Base-by-base conservation (phyloP, 2,329 filamentous ascomycete species). In the Zopfia rhizophila region DNA sequence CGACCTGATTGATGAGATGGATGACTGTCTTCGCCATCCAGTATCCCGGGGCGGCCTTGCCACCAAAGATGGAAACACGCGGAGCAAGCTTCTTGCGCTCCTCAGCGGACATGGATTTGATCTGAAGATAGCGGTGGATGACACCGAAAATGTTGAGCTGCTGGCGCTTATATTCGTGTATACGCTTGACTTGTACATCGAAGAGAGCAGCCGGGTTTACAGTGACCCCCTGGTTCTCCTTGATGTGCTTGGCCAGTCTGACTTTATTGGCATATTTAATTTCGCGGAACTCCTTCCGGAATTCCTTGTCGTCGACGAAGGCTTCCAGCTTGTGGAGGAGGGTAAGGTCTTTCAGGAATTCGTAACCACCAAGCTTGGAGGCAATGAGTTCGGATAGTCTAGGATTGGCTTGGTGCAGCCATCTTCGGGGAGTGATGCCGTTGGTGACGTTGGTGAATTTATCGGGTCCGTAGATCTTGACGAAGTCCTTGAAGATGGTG, bases 1-100 rank as follows among this genome's bases (percentile, higher is more conserved):
- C 91, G 18, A 97, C 94, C 51, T 86, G 88, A 78, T 97, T 97
- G 79, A 99, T 87, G 45, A 99, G 83, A 69, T 97, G 93, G 62
- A 99, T 99, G 58, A 97, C 91, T 28, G 94, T 95, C 83, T 99
- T 99, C 25, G 94, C 94, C 94, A 97, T 99, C 94, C 94, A 99
- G 80, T 99, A 99, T 12, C 94, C 94, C 0, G 94, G 94, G 2
- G 94, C 94, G 18, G 94, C 94, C 77, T 99, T 99, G 63, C 94
- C 94, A 68, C 94, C 94, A 69, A 99, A 97, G 72, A 99, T 95
- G 45, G 89, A 94, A 7, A 97, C 94, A 38, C 93, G 88, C 12
- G 92, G 91, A 31, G 87, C 83, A 50, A 90, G 81, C 76, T 94
- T 94, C 81, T 95, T 93, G 58, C 87, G 85, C 69, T 96, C 88